Evolutionary conservation across 805 yeast genomes (phyloP), one percentile per base, ranked within the genome.

Genomic region (Torulaspora quercuum): DNA sequence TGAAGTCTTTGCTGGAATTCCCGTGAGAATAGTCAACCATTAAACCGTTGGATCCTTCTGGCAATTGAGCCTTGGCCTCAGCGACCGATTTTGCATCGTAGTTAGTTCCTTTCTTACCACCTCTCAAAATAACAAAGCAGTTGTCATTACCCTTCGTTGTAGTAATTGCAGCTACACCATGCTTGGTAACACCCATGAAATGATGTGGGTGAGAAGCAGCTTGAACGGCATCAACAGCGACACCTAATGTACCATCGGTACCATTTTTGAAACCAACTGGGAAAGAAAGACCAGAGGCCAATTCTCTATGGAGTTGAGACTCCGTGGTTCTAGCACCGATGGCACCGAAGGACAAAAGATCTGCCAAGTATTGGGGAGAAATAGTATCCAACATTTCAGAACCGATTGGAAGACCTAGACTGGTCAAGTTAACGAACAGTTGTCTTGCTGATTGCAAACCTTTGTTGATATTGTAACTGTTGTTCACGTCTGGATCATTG

Each of bases 11-110:
- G 65, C 74, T 79, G 24, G 97, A 88, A 73, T 92, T 92, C 55
- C 96, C 98, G 67, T 92, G 98, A 30, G 97, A 89, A 68, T 96
- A 92, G 68, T 92, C 98, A 45, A 92, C 83, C 98, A 92, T 92
- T 53, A 87, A 64, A 34, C 67, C 70, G 38, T 73, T 70, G 21
- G 58, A 43, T 25, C 56, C 61, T 11, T 52, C 57, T 53, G 57
- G 65, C 52, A 86, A 75, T 59, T 76, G 75, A 20, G 62, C 69
- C 68, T 87, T 82, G 46, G 94, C 92, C 25, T 72, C 80, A 26
- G 73, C 69, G 25, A 92, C 86, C n/a, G 83, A 75, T 39, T 68
- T 75, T 47, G 77, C 82, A 61, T 88, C 97, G 70, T 78, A 92
- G 69, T 92, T 92, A 37, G 98, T 87, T 45, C 95, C 92, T 58